Base-by-base conservation (phyloP, 2,329 filamentous ascomycete genomes). In the Paracoccidioides brasiliensis region DNA sequence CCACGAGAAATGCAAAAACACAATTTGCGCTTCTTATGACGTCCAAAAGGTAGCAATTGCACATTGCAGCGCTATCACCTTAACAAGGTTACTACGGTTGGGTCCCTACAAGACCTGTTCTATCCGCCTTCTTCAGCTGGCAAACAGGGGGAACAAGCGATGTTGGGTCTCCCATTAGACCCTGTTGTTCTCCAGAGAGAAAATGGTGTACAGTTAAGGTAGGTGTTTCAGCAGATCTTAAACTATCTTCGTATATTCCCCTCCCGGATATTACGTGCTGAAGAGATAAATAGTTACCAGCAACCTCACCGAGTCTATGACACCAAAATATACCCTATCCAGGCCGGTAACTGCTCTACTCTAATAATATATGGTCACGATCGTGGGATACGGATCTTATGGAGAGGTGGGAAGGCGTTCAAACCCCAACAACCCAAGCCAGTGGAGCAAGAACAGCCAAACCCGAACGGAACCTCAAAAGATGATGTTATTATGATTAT, bases 361-460 rank as follows among this genome's bases (percentile, higher is more conserved):
- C 72, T 85, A 57, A 72, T 84, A 46, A 63, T 84, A 10, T 83
- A 81, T 61, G 82, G 78, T 49, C 77, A 83, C 60, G 76, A 79
- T 44, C 73, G 72, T 44, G 82, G 82, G 4, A 61, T 85, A 28
- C 76, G 76, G 56, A 68, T 84, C 51, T 61, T 82, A 35, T 85
- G 82, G 82, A 74, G 79, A 67, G 80, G 80, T 45, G 81, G 81
- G 3, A 73, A 71, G 35, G 68, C 70, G 0, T 73, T 80, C 55
- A 75, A 75, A 38, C 55, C 63, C 41, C 64, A 68, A 58, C 56
- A 64, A 40, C 50, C 61, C 3, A 53, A 54, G 33, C 60, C 63
- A 54, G 54, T 56, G 51, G 58, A 62, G 37, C 56, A 61, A 5
- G 54, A 62, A 30, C 61, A 64, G 33, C 62, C 66, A 30, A 72